Evolutionary conservation across 2,329 filamentous ascomycete species (phyloP), one percentile per base, ranked within the genome.

Genomic region (Sclerotinia borealis): DNA sequence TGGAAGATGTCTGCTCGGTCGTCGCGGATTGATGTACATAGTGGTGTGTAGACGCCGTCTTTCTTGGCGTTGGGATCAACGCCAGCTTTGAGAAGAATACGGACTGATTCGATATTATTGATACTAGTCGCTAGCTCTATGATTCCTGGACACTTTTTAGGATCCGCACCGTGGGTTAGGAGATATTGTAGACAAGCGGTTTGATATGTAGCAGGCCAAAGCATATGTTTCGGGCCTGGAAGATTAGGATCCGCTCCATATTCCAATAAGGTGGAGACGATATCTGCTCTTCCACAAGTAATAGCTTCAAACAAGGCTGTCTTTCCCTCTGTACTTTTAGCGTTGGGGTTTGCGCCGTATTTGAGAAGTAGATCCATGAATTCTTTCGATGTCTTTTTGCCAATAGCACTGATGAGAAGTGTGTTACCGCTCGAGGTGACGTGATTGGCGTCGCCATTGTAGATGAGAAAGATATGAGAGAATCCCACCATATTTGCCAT

Each of bases 11-110:
- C 84, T 27, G 77, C 72, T 54, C 83, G 80, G 71, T 89, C 83
- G 73, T 90, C 87, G 27, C 87, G 85, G 66, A 90, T 89, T 0
- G 86, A 80, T 0, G 86, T 85, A 76, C 87, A 89, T 0, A 90
- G 77, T 0, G 87, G 86, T 0, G 87, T 89, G 74, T 87, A 90
- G 37, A 84, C 81, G 10, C 85, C 85, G 66, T 89, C 87, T 72
- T 87, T 87, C 68, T 83, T 85, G 11, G 78, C 72, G 66, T 88
- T 86, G 48, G 84, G 83, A 52, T 83, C 80, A n/a, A 87, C 83
- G 15, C 83, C 83, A 1, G 82, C 80, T 31, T 83, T 79, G 55
- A 86, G 77, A 3, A 88, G 78, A 31, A 84, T 78, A 31, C 79
- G 78, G 15, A 88, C 80, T 0, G 83, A 82, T 65, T 88, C 85